Conservation (phyloP, 2,329 filamentous ascomycete genomes). For the Monosporascus sp. region DNA sequence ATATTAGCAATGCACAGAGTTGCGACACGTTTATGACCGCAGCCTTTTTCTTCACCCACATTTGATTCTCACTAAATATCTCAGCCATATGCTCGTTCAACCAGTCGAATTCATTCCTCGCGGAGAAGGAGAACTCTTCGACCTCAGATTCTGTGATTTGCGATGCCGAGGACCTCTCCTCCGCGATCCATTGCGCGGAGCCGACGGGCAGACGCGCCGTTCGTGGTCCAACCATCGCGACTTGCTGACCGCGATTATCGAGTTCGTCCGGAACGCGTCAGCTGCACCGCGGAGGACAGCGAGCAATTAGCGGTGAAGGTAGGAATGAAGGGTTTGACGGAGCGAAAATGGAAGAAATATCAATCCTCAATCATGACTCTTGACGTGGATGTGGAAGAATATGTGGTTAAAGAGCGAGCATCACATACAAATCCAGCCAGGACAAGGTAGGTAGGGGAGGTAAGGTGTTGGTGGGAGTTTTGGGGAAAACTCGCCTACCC, state of each 20-base stretch:
- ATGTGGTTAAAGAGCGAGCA: background rate
- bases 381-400: background rate
- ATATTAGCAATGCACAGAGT: conserved; percentile 21
- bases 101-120: conserved; percentile 94
- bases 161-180: conserved; percentile 74
- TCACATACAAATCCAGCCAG: background rate
- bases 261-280: conserved; percentile 16
- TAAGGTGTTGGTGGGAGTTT: background rate
- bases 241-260: background rate
- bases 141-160: conserved; percentile 75
- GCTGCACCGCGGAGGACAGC: conserved; percentile 5
- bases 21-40: no score
- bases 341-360: background rate
- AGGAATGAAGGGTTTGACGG: background rate
- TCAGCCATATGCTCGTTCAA: conserved; percentile 97
- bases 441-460: background rate
- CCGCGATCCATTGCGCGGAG: conserved; percentile 76
- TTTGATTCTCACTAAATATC: conserved; percentile 79
- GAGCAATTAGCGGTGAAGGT: conserved; percentile 8
- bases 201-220: conserved; percentile 63
- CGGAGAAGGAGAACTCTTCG: conserved; percentile 90
- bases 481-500: background rate
- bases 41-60: conserved; percentile 53
- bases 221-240: conserved; percentile 28
- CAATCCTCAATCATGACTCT: background rate